Evolutionary conservation across 202 grass and related monocot species (phyloP), one percentile per base, ranked within the genome.

Genomic region (Schoenoplectus triqueter): DNA sequence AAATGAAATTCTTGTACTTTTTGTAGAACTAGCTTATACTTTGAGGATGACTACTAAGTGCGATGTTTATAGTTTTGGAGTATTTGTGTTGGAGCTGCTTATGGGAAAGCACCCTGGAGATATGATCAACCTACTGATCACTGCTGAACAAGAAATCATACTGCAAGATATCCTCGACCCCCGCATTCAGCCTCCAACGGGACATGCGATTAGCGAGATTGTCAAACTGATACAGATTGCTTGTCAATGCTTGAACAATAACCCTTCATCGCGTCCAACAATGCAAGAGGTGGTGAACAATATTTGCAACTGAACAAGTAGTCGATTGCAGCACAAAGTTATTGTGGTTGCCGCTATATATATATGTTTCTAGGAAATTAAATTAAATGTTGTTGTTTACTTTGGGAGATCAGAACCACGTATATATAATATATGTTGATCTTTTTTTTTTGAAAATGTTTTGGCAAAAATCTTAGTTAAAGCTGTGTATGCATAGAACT

Each of bases 1-100:
- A 22, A 49, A 49, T 73, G 7, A 42, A 61, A 13, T 62, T 80
- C 57, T 50, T 68, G 4, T 7, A 51, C 20, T 66, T 39, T 46
- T 4, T 83, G 62, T 44, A 83, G 80, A 83, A 61, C 17, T 83
- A 66, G 80, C 80, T 15, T 83, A 83, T 39, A 83, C 39, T 5
- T 50, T 65, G 44, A 48, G 60, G 9, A 61, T 83, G 14, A 83
- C 80, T 17, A 61, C 18, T 10, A 83, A 83, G 69, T 83, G 80
- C 7, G 82, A 84, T 13, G 49, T 84, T 7, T 84, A 84, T 13
- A 74, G 66, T 44, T 84, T 73, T 19, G 67, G 82, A 74, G 66
- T 84, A 14, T 19, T 84, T 2, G 13, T 57, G 20, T 44, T 83
- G 60, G 80, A 69, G n/a, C 1, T 69, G 39, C 63, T 83, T 50